Evolutionary conservation across 495 filamentous ascomycete genomes (phyloP), one percentile per base, ranked within the genome.

Genomic region (Penicillium alfredii): DNA sequence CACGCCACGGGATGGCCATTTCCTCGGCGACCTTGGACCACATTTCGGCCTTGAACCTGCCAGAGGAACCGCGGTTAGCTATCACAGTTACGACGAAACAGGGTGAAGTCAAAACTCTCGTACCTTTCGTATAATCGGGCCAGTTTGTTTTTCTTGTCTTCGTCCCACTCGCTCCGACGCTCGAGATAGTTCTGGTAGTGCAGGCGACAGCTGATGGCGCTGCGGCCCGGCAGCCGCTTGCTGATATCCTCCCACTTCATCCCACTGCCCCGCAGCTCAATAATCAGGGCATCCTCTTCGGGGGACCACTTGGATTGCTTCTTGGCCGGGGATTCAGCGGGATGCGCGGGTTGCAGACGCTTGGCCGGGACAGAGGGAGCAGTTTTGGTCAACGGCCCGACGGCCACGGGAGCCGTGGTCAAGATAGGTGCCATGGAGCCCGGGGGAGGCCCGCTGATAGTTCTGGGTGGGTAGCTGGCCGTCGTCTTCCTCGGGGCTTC

Each of bases 201-300:
- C 27, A 98, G 72, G 14, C 92, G 80, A 61, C 92, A 98, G 40
- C 85, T 88, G 49, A 95, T 94, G 26, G 86, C 79, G 61, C 86
- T 94, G 42, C 92, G 80, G 38, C 90, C 92, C 1, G 89, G 88
- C 14, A 97, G 69, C 11, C 78, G 76, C 65, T 86, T 86, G 38
- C 84, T 88, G 55, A 98, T 95, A 61, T 98, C 93, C 45, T 96
- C 92, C 92, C 92, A 98, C 51, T 96, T 97, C 83, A 93, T 92
- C 7, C 86, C 86, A 45, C 74, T 79, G 20, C 85, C 85, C 16
- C 92, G 78, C 38, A 98, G 73, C 51, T 88, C 81, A 40, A 94
- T 94, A 56, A 94, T 94, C 33, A 88, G 52, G 25, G 81, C 80
- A 56, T 96, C 87, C 62, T 98, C 92, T 26, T 95, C 86, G 1